Conservation (phyloP, 139 green algal species). For the Auxenochlorella protothecoides region DNA sequence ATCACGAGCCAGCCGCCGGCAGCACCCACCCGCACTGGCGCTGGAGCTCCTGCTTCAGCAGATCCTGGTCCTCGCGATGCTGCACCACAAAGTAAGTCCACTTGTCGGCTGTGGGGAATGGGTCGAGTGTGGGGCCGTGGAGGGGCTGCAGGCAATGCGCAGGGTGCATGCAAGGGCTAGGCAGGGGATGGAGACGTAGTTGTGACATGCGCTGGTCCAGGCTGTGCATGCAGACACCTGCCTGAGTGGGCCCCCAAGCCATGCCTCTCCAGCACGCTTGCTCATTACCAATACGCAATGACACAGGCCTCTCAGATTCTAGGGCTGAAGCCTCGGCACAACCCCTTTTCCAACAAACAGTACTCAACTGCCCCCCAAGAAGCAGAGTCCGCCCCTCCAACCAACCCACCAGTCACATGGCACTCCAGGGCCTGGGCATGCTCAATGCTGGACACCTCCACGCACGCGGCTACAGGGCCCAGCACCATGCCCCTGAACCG, state of each 20-base stretch:
- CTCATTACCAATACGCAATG: too few relatives aligned
- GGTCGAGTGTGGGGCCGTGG: not conserved
- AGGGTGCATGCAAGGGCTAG: not conserved
- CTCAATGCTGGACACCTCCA: conserved; percentile 33
- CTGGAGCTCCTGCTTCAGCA: conserved; percentile 8
- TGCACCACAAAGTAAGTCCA: conserved; percentile 39
- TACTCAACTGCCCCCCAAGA: too few relatives aligned
- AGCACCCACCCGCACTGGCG: too few relatives aligned
- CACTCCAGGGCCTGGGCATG: conserved; percentile 43
- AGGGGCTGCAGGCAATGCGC: not conserved
- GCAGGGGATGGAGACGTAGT: too few relatives aligned
- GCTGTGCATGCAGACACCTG: too few relatives aligned
- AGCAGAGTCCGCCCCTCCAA: not conserved
- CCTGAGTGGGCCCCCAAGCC: too few relatives aligned
- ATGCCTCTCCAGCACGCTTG: too few relatives aligned
- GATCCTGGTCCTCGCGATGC: conserved; percentile 36
- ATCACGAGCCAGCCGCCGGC: too few relatives aligned
- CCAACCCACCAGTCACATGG: conserved; percentile 13
- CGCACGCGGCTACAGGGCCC: conserved; percentile 50
- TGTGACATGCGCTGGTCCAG: too few relatives aligned
- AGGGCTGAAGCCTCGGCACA: too few relatives aligned
- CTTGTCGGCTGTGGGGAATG: conserved; percentile 9
- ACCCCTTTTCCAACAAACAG: too few relatives aligned
- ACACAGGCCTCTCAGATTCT: too few relatives aligned
- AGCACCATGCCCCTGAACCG: conserved; percentile 41